Evolutionary conservation across 2,329 filamentous ascomycete species (phyloP).

Genomic region (Aspergillus tubingensis): DNA sequence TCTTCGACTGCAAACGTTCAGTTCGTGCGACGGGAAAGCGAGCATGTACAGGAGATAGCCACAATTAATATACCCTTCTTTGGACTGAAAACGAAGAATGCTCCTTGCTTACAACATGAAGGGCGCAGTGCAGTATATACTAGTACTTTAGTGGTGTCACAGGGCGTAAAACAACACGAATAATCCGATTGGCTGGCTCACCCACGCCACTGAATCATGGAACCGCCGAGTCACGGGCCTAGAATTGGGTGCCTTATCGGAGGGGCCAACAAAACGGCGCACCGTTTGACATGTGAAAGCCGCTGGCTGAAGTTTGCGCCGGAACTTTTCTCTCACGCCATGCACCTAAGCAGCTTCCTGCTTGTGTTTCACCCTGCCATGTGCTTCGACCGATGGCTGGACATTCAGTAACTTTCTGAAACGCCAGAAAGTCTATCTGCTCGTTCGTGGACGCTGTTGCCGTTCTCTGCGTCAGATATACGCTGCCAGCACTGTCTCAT

Average conservation of each 20-base stretch:
- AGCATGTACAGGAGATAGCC: background rate
- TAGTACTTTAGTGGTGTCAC: background rate
- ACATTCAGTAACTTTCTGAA: background rate
- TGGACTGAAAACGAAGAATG: background rate
- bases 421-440: background rate
- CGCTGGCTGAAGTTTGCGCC: background rate
- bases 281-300: conserved; percentile 3
- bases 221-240: background rate
- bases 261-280: background rate
- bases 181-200: no score
- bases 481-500: background rate
- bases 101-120: background rate
- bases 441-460: background rate
- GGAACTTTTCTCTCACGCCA: background rate
- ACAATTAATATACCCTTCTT: background rate
- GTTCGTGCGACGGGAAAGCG: background rate
- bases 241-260: background rate
- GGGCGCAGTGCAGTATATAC: background rate
- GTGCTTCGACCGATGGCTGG: background rate
- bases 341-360: background rate
- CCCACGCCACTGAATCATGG: no score
- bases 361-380: background rate
- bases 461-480: background rate
- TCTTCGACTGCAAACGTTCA: background rate
- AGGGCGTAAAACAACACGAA: background rate